Base-by-base conservation (phyloP, 805 yeast species). In the Blastobotrys parvus region DNA sequence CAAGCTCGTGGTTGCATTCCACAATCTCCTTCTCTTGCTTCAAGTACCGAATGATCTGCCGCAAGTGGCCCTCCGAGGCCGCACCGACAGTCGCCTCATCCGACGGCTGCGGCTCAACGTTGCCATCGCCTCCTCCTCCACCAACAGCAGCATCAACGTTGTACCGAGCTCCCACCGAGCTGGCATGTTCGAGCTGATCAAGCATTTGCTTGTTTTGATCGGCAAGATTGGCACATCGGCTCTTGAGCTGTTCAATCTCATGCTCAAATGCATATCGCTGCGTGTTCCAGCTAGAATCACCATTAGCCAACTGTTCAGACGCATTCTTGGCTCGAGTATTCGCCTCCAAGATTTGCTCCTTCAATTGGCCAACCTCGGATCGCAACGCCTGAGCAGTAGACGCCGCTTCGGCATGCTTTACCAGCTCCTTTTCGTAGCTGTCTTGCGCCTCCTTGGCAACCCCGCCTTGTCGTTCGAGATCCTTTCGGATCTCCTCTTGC, bases 11-110 rank as follows among this genome's bases (percentile, higher is more conserved):
- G 52, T 79, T 82, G 6, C 78, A 71, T 38, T 77, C 80, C 1
- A 79, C 69, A 3, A 80, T 67, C 48, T 87, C 94, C 54, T 80
- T 82, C 51, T 85, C 94, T 47, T 81, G 77, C 37, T 89, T 79
- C 45, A 87, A 64, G 53, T 73, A 79, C 1, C 70, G 57, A 29
- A 87, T 63, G 21, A 86, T 70, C 48, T 80, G 79, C 33, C 70
- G 68, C 49, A 71, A 55, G 8, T 59, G 58, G 10, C 10, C 10
- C 29, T 25, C 29, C 11, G 29, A 25, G 7, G 29, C 29, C 11
- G 29, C 29, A n/a, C n/a, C n/a, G n/a, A n/a, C n/a, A 15, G 45
- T 50, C 8, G 39, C 51, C 7, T 27, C 19, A 35, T 39, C 38
- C 13, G 29, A 34, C 4, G 27, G 37, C 25, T 27, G 35, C 13